Evolutionary conservation across 164 flowering plant genomes (phyloP).

Genomic region (Berberis vulgaris): DNA sequence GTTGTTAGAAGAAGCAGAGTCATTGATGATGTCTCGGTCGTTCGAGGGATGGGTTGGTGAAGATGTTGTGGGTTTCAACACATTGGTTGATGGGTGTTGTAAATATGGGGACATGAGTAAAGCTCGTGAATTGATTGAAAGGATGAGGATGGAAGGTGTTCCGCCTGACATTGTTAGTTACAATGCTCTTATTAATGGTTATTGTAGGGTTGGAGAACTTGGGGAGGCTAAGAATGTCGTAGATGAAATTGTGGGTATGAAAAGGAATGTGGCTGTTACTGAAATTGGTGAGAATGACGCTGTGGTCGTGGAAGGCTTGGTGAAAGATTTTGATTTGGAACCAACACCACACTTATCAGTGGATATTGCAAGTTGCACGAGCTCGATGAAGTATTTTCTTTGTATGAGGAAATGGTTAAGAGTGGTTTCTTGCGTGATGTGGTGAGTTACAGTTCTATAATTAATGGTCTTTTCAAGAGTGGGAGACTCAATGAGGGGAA

Average conservation of each 20-base stretch:
- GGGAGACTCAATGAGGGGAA: conserved; percentile 52
- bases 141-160: conserved; percentile 35
- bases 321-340: conserved; percentile 9
- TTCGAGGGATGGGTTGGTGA: conserved; percentile 22
- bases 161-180: conserved; percentile 55
- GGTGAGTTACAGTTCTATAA: conserved; percentile 54
- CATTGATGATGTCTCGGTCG: conserved; percentile 31
- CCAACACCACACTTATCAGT: conserved; percentile 54
- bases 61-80: conserved; percentile 53
- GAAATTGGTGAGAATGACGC: neutral
- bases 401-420: conserved; percentile 58
- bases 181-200: conserved; percentile 66
- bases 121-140: conserved; percentile 36
- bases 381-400: conserved; percentile 51
- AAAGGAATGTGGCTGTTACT: neutral
- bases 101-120: conserved; percentile 29
- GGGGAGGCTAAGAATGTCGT: conserved; percentile 43
- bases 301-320: conserved; percentile 2
- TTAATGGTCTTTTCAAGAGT: conserved; percentile 56
- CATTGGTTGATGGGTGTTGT: conserved; percentile 58
- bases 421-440: conserved; percentile 66
- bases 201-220: conserved; percentile 51
- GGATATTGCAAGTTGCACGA: conserved; percentile 32
- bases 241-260: conserved; percentile 29
- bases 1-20: conserved; percentile 35